These are phyloP conservation scores for Craterostigma plantagineum DNA, from an alignment of 257 asterid species.

Conservation along the genomic window DNA sequence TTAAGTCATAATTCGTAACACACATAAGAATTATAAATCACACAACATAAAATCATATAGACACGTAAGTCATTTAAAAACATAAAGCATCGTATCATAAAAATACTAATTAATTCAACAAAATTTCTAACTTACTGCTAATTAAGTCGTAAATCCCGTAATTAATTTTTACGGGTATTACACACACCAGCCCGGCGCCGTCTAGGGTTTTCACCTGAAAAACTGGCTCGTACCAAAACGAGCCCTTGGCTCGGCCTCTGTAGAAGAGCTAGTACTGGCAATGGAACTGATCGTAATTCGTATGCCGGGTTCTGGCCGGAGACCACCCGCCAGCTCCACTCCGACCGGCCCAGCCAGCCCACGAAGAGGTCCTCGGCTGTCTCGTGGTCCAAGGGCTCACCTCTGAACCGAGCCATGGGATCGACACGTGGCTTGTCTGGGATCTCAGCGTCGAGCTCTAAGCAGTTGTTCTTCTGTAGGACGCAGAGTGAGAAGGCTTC, in stretches of 20 bases:
- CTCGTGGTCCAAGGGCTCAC: constrained; percentile 37
- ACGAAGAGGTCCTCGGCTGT: constrained; percentile 84
- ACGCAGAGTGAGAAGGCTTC: constrained; percentile 79
- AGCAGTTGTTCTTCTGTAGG: constrained; percentile 73
- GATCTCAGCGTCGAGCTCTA: constrained; percentile 61
- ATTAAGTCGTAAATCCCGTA: too few species aligned
- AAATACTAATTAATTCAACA: too few species aligned
- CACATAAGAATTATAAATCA: too few species aligned
- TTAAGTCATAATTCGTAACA: too few species aligned
- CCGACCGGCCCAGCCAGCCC: constrained; percentile 69
- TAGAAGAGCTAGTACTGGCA: constrained; percentile 88
- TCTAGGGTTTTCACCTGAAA: too few species aligned
- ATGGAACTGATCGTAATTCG: constrained; percentile 90
- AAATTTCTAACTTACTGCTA: too few species aligned
- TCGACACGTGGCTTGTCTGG: constrained; percentile 51
- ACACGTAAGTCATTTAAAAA: too few species aligned
- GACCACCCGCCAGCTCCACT: constrained; percentile 95
- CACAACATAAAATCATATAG: too few species aligned
- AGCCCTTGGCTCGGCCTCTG: constrained; percentile 75
- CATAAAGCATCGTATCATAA: too few species aligned
- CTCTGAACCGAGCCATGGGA: constrained; percentile 49
- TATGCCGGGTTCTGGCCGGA: constrained; percentile 98
- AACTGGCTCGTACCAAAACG: constrained; percentile 92
- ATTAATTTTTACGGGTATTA: too few species aligned
- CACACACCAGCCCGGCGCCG: too few species aligned